Base-by-base conservation (phyloP, 768 basidiomycete genomes). In the Tylopilus intermedius region DNA sequence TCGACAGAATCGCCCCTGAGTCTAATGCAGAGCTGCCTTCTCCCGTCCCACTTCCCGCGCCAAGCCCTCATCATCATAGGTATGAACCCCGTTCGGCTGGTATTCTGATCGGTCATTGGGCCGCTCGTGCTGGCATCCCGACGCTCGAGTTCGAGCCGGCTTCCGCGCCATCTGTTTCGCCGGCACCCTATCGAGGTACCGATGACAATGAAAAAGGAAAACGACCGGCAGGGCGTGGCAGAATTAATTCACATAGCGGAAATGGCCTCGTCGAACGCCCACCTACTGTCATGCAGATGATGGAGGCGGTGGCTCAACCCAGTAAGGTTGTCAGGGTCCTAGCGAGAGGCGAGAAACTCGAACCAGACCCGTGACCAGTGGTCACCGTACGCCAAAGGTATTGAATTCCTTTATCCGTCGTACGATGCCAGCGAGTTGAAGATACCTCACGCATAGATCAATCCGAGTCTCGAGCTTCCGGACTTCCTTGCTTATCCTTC, bases 331-430 rank as follows among this genome's bases (percentile, higher is more conserved):
- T 91, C 32, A 76, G 88, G 24, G 84, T 92, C 27, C 79, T 92
- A 54, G 87, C 90, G 2, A 81, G 90, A 11, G 90, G 90, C 30
- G 90, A 92, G 76, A 90, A 90, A 68, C 69, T 92, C 49, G 88
- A 92, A 40, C 79, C 79, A 37, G 73, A 67, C 42, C 56, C 68
- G 3, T 71, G 58, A 61, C 7, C 24, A 3, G 43, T 15, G 29
- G 29, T 22, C 26, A 32, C 33, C 13, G 8, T 8, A 5, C 42
- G 26, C 37, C 47, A 57, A 60, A 61, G 58, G 65, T 65, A 27
- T 0, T 43, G 8, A 32, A 18, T 29, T 14, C 15, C 30, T 45
- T 8, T n/a, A 3, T 15, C 10, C 3, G 3, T 4, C 15, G 21
- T 18, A 37, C 21, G 11, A 30, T 40, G 29, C 8, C 39, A 37